Base-by-base conservation (phyloP, 768 basidiomycete genomes). In the Ramaria rubella region DNA sequence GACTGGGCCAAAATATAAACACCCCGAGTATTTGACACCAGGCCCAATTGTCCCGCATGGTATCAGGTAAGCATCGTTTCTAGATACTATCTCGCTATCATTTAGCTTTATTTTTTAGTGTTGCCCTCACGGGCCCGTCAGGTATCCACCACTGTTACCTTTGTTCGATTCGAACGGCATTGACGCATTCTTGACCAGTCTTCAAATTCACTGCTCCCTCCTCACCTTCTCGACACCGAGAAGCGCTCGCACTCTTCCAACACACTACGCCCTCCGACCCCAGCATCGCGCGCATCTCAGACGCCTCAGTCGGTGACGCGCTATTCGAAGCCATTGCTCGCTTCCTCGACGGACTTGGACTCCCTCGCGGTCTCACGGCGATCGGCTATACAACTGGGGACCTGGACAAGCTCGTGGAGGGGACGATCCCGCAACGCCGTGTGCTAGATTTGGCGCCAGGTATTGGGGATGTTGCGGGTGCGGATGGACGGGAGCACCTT, bases 171-270 rank as follows among this genome's bases (percentile, higher is more conserved):
- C 15, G 17, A 40, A 26, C 11, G 27, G 8, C 29, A 34, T 59
- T 59, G 27, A 56, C 61, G n/a, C n/a, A 43, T 9, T 15, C 5
- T 31, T 36, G 9, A 51, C 17, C 49, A 81, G 95, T 97, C 43
- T 97, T 98, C 79, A 82, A 87, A 65, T 97, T 94, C 71, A 97
- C 95, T 7, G 88, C 95, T 0, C 94, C 95, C 6, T 94, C 94
- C 4, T 86, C 91, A 0, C 92, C 94, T 2, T 83, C 86, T 59
- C 86, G 94, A 42, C 94, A 98, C 71, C 86, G 94, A 44, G 84
- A 91, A 69, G 90, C 85, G 1, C 78, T 94, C 15, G 84, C 88
- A 2, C 84, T 95, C 64, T 97, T 96, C 77, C 81, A 78, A 40
- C 69, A 73, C 55, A 82, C 82, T 0, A 82, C 77, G 24, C 50